phyloP scores from a whole-genome alignment of 768 basidiomycete species.

The Lactarius psammicola region DNA sequence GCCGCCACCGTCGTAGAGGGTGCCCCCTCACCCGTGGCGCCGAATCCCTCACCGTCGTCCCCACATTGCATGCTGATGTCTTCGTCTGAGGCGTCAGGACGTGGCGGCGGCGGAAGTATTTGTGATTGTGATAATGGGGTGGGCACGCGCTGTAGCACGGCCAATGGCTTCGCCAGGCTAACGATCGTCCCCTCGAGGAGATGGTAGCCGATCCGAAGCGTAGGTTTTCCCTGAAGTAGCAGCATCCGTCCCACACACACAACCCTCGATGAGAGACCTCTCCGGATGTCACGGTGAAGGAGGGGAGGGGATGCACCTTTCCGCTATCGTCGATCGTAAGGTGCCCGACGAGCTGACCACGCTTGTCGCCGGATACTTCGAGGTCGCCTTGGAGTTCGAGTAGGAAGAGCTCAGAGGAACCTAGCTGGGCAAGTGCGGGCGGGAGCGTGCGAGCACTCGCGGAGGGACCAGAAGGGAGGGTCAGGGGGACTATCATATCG shows the following conservation, averaged over 20 bases:
- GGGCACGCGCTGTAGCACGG: constrained; percentile 57
- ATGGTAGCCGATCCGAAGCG: constrained; percentile 82
- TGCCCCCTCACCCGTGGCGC: not conserved
- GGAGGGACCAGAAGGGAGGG: constrained; percentile 37
- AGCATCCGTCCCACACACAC: constrained; percentile 1
- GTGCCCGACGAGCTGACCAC: constrained; percentile 76
- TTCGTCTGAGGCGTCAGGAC: not conserved
- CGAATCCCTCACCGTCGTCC: constrained; percentile 24
- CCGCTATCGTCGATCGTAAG: constrained; percentile 56
- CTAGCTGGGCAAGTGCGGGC: constrained; percentile 64
- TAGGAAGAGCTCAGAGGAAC: constrained; percentile 75
- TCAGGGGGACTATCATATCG: constrained; percentile 67
- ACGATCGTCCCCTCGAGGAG: constrained; percentile 85
- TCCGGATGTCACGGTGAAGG: not conserved
- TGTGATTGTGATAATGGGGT: constrained; percentile 22
- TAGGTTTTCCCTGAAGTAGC: constrained; percentile 62
- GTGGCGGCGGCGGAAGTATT: not conserved
- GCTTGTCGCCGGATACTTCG: constrained; percentile 64
- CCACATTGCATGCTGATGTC: constrained; percentile 30
- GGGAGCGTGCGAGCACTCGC: constrained; percentile 46
- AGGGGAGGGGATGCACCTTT: constrained; percentile 42
- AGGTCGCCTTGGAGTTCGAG: constrained; percentile 87
- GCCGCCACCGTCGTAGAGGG: constrained; percentile 25
- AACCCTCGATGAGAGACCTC: not conserved
- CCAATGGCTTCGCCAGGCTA: constrained; percentile 74